Evolutionary conservation across 345 rosid genomes (phyloP).

Genomic region (Corymbia maculata): DNA sequence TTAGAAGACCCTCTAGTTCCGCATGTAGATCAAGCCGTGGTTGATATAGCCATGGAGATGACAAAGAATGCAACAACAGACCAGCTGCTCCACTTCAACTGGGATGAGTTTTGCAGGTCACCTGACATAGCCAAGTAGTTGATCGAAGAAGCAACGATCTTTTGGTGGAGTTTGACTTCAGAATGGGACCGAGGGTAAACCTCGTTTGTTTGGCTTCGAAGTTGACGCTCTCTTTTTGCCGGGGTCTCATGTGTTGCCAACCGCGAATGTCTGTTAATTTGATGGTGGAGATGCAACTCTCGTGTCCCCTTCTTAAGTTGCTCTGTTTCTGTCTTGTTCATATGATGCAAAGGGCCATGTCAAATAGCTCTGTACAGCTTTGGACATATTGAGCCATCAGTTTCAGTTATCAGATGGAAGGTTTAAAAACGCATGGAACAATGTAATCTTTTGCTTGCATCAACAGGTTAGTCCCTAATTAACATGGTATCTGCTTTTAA

Average conservation of each 20-base stretch:
- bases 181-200: neutral
- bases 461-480: neutral
- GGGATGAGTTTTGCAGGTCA: neutral
- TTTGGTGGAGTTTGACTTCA: neutral
- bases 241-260: neutral
- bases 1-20: neutral
- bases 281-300: neutral
- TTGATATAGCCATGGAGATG: neutral
- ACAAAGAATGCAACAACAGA: neutral
- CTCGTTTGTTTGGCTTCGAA: neutral
- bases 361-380: neutral
- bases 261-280: neutral
- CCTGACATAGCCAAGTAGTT: neutral
- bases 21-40: neutral
- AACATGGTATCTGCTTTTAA: neutral
- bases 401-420: neutral
- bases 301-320: neutral
- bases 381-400: neutral
- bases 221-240: neutral
- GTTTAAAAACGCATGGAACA: neutral
- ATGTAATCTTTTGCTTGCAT: neutral
- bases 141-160: neutral
- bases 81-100: neutral
- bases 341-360: neutral
- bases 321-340: neutral